Evolutionary conservation across 2,329 filamentous ascomycete species (phyloP), one percentile per base, ranked within the genome.

Genomic region (Alternaria arbusti): DNA sequence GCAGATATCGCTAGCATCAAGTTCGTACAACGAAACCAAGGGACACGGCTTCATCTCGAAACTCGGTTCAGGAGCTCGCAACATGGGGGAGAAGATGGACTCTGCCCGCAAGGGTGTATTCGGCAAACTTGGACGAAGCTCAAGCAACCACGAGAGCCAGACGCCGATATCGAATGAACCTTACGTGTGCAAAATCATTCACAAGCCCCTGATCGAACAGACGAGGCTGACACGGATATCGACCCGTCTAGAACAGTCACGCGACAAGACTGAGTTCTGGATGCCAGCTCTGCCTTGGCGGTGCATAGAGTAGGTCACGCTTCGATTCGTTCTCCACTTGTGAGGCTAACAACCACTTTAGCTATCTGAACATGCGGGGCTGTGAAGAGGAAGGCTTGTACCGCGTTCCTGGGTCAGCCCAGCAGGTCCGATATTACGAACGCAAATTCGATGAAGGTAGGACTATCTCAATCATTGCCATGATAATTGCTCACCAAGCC

Each of bases 181-280:
- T 73, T 97, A 97, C 74, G 86, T 91, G 58, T 86, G 94, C 73
- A 93, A 91, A 71, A 89, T 97, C 46, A 93, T 98, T 78, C 97
- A 96, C 73, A 84, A 92, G 54, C 93, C 94, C 1, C 83, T 98
- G 28, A 86, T 97, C 25, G 91, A 97, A 78, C 95, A 98, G 81
- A 94, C 94, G 7, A 89, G 95, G n/a, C 85, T 90, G 67, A 97
- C 95, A 0, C 88, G 95, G 67, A 97, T 98, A 76, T 96, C 94
- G 8, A 96, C 95, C 80, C 89, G 91, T 28, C 84, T 98, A 46
- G 93, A 96, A 75, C 89, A 92, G 64, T 97, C 94, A 10, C 88
- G 90, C 66, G 95, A 98, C 76, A 97, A 97, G 84, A 98, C 95
- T 0, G 95, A 97, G 76, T 98, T 96, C 76, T 98, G 95, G 95